phyloP scores from a whole-genome alignment of 1,284 basidiomycete genomes.

The Rhodotorula sp. region DNA sequence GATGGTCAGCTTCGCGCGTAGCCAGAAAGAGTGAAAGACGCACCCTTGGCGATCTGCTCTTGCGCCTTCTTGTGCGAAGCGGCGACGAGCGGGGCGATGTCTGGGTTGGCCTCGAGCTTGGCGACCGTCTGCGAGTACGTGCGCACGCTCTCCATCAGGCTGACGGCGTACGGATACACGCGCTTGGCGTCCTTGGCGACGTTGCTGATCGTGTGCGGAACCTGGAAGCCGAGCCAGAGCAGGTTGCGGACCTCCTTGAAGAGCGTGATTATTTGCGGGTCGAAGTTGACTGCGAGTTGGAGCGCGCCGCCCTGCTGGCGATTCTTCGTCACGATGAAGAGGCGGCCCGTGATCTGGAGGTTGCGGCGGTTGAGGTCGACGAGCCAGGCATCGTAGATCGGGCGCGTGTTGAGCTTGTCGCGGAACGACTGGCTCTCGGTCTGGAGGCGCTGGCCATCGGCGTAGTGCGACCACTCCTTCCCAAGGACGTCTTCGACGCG shows the following conservation, averaged over 20 bases:
- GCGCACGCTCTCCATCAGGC: constrained; percentile 95
- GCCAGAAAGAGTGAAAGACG: constrained; percentile 26
- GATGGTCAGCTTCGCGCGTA: not conserved
- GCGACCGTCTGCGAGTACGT: constrained; percentile 94
- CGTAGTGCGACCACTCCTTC: constrained; percentile 97
- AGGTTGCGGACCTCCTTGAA: constrained; percentile 98
- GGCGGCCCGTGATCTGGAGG: constrained; percentile 86
- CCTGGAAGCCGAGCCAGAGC: constrained; percentile 91
- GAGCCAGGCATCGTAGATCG: constrained; percentile 94
- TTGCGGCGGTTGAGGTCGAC: constrained; percentile 90
- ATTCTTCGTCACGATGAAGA: constrained; percentile 90
- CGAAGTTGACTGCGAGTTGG: constrained; percentile 93
- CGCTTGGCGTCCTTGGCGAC: constrained; percentile 97
- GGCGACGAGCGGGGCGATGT: constrained; percentile 88
- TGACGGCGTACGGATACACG: constrained; percentile 97
- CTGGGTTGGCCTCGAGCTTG: constrained; percentile 81
- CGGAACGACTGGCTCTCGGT: constrained; percentile 88
- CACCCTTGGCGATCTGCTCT: constrained; percentile 82
- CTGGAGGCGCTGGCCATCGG: constrained; percentile 97
- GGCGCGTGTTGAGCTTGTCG: constrained; percentile 90
- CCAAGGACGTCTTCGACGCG: constrained; percentile 99
- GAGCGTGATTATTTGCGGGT: constrained; percentile 93
- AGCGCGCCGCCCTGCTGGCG: constrained; percentile 61
- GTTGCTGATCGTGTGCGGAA: constrained; percentile 90
- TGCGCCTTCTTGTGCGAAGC: constrained; percentile 88